Evolutionary conservation across 257 asterid genomes (phyloP).

Genomic region (Solanum dulcamara): DNA sequence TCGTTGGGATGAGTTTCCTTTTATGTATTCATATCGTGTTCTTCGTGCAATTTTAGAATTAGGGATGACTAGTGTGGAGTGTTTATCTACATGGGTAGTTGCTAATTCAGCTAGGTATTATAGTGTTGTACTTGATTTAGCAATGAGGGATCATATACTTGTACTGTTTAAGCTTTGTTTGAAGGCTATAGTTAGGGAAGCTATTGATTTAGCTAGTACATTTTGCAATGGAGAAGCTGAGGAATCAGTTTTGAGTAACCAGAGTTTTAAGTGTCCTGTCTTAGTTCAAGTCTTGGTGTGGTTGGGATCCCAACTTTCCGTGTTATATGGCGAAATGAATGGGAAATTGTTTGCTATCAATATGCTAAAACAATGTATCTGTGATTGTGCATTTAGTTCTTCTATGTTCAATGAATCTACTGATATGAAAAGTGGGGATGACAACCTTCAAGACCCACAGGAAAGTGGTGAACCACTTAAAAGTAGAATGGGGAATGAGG

Average conservation of each 20-base stretch:
- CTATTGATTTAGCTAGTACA: constrained; percentile 21
- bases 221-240: constrained; percentile 1
- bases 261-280: constrained; percentile 37
- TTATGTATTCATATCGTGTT: constrained; percentile 37
- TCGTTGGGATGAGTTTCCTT: constrained; percentile 49
- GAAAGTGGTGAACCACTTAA: constrained; percentile 4
- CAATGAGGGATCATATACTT: constrained; percentile 53
- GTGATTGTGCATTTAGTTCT: constrained; percentile 21
- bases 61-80: constrained; percentile 16
- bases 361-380: constrained; percentile 49
- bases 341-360: constrained; percentile 48
- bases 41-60: constrained; percentile 37
- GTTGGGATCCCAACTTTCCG: constrained; percentile 51
- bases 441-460: constrained; percentile 5
- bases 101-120: constrained; percentile 37
- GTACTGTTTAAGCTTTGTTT: constrained; percentile 54
- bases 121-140: constrained; percentile 53
- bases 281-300: constrained; percentile 40
- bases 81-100: constrained; percentile 48
- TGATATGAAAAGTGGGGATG: constrained; percentile 9
- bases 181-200: constrained; percentile 51
- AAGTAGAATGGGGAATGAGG: constrained; percentile 5
- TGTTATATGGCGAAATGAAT: constrained; percentile 58
- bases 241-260: constrained; percentile 7
- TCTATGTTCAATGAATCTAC: constrained; percentile 30